Evolutionary conservation across 1,139 yeast genomes (phyloP), one percentile per base, ranked within the genome.

Genomic region (Pichia sp.): DNA sequence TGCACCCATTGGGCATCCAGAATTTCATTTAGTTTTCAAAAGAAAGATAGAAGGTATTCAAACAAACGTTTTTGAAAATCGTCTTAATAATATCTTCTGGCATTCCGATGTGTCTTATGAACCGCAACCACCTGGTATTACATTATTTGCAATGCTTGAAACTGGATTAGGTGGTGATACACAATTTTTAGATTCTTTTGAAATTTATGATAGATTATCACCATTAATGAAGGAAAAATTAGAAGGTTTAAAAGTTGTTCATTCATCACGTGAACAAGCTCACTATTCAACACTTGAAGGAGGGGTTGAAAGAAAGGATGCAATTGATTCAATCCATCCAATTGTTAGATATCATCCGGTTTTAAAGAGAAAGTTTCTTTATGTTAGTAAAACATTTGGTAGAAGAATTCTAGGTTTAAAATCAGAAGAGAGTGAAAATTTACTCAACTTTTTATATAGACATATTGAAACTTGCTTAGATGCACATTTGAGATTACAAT

Each of bases 71-170:
- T 73, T 73, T 52, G 57, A 64, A 22, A 62, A 62, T 20, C 66
- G 66, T 50, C 64, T 61, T 34, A 65, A 68, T 43, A 66, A 68
- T 40, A 40, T 71, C 40, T 59, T 60, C 15, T 82, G 83, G 82
- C 90, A 83, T 63, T 72, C 84, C 0, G 90, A 83, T 61, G 82
- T 79, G 37, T 73, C 84, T 34, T 82, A 80, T 61, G 89, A 83
- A 61, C 67, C 71, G 49, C 86, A 80, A 61, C 85, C 89, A 12
- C 85, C 89, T 3, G 76, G 82, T 0, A 71, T 76, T 52, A 82
- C 89, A 1, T 72, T 80, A 45, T 75, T 83, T 77, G 43, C 80
- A 74, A 56, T 54, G 83, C 80, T 35, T 84, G 88, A 34, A 75
- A 74, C 43, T 63, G 45, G 46, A 15, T 43, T 77, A 18, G 89